Base-by-base conservation (phyloP, 306 rosid genomes). In the Quercus alba region DNA sequence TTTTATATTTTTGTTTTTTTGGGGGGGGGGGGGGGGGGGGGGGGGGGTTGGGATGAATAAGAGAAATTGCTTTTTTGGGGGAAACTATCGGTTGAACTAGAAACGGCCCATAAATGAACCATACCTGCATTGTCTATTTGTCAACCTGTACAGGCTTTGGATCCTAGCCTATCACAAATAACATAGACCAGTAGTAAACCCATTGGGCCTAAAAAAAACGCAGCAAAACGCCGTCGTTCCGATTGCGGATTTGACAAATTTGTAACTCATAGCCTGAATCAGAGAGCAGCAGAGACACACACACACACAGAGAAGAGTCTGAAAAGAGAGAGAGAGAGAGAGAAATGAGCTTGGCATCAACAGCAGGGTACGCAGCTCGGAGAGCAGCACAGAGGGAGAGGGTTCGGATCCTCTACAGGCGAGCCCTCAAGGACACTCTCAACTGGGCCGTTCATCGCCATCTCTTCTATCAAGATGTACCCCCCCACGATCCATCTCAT, bases 371-470 rank as follows among this genome's bases (percentile, higher is more conserved):
- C 87, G 6, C 85, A 31, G 96, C 89, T 76, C 96, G 99, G 81
- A 92, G 98, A 17, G 97, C 98, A 63, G 96, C 97, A 70, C 99
- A 95, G 93, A 91, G 73, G 84, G 98, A 95, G 86, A 87, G 85
- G 94, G 98, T 95, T 46, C 93, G 98, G 90, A 95, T 93, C 89
- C 91, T 95, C 35, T 95, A 95, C 87, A 86, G 98, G 31, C 88
- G 91, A 3, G 97, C 99, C 70, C 99, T 95, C 81, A 91, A 89
- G 83, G 97, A 93, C 74, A 88, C 97, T 74, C 99, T 95, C 82
- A 95, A 90, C 69, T 95, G 97, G 98, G 99, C 98, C 41, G 99
- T 95, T 7, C 99, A 95, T 88, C 98, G 99, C 85, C 98, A 90
- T 87, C 92, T 95, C 84, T 95, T 95, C 83, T 95, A 95, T 84